Evolutionary conservation across 1,284 basidiomycete genomes (phyloP).

Genomic region (Inonotus obliquus): DNA sequence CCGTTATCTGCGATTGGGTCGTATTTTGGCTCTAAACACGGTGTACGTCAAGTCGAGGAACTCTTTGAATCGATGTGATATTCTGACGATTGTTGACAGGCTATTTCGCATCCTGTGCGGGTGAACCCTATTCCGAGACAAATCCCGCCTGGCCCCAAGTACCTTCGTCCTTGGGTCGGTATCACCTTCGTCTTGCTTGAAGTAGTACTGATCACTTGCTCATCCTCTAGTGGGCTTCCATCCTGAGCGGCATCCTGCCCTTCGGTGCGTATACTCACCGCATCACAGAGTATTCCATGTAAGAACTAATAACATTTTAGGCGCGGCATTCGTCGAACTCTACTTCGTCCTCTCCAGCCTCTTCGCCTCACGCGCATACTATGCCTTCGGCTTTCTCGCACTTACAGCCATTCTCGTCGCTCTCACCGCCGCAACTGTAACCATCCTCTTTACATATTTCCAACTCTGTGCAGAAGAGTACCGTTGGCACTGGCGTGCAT

Average conservation of each 20-base stretch:
- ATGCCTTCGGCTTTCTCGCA: conserved; percentile 94
- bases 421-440: conserved; percentile 86
- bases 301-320: conserved; percentile 33
- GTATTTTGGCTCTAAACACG: conserved; percentile 82
- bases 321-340: conserved; percentile 92
- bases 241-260: conserved; percentile 89
- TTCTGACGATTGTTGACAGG: conserved; percentile 36
- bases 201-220: not conserved
- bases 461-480: conserved; percentile 95
- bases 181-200: not conserved
- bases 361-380: conserved; percentile 92
- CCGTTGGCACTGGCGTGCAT: conserved; percentile 96
- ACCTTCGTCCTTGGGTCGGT: conserved; percentile 72
- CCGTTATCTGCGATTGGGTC: conserved; percentile 74
- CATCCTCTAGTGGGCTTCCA: conserved; percentile 55
- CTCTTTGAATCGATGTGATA: not conserved
- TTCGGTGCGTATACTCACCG: conserved; percentile 54
- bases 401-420: conserved; percentile 83
- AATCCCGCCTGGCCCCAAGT: conserved; percentile 83
- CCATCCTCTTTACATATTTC: conserved; percentile 91
- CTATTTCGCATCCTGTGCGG: conserved; percentile 74
- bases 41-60: conserved; percentile 46
- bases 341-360: conserved; percentile 93
- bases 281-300: not conserved
- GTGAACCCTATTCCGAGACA: conserved; percentile 92